These are phyloP conservation scores for Ensete glaucum DNA, from an alignment of 176 grass and related monocot genomes.

Conservation along the genomic window DNA sequence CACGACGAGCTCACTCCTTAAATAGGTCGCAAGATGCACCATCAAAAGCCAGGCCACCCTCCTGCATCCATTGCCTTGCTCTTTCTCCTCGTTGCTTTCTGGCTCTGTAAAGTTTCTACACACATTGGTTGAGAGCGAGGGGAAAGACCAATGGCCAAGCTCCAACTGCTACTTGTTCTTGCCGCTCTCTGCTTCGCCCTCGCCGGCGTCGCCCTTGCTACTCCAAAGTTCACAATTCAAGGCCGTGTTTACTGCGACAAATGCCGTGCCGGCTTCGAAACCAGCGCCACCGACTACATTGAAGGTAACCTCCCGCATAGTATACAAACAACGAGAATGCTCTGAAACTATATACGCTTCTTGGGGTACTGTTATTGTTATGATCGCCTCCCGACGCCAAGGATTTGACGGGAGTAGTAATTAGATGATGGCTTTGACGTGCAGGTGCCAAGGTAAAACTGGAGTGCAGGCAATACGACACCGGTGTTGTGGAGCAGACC, in stretches of 20 bases:
- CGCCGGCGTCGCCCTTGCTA: conserved; percentile 5
- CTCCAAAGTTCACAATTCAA: conserved; percentile 35
- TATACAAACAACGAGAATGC: too few species aligned
- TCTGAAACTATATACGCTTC: not conserved
- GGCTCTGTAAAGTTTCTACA: not conserved
- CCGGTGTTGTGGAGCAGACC: conserved; percentile 22
- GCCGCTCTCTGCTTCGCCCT: conserved; percentile 26
- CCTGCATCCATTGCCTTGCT: not conserved
- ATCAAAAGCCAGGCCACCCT: not conserved
- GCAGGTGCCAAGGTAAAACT: conserved; percentile 68
- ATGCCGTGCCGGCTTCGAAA: conserved; percentile 76
- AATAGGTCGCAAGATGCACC: too few species aligned
- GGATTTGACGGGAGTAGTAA: not conserved
- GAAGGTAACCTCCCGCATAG: conserved; percentile 26
- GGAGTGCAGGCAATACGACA: conserved; percentile 56
- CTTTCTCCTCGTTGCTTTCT: not conserved
- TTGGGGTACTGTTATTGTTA: not conserved
- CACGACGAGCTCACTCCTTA: too few species aligned
- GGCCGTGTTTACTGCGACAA: conserved; percentile 89
- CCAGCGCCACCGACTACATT: conserved; percentile 54
- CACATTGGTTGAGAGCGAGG: not conserved
- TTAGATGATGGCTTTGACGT: not conserved
- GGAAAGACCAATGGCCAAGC: conserved; percentile 37
- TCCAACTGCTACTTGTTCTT: conserved; percentile 23
- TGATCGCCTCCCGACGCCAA: too few species aligned